Base-by-base conservation (phyloP, 352 stramenopile genomes). In the Phytopythium ostracodes region DNA sequence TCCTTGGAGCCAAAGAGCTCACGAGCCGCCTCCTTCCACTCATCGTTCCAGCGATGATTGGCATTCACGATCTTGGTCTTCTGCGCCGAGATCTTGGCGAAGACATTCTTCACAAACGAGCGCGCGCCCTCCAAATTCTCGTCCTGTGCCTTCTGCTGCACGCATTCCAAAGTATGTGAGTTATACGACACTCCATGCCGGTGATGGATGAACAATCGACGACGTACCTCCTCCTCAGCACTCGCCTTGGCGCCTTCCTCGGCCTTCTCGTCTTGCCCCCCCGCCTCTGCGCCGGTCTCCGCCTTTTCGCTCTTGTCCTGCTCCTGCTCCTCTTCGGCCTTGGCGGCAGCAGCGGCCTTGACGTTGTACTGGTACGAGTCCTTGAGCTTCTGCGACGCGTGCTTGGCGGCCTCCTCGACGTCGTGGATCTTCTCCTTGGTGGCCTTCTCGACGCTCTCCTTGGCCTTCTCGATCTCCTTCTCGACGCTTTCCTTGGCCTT, bases 1-100 rank as follows among this genome's bases (percentile, higher is more conserved):
- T 91, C 83, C 50, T 77, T 81, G 27, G 75, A 77, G 17, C 85
- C 85, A 64, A 94, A 92, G 20, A 94, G 76, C 63, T 93, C 82
- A n/a, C 86, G 79, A 0, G 82, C 80, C 2, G 86, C 79, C 35
- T 87, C 74, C 31, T 79, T 86, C 76, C 83, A 91, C 59, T 90
- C 81, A 2, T 89, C 79, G 22, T 78, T 80, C 71, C 77, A 71
- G 49, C 84, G 74, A 27, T 67, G 72, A 50, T 69, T 77, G 15
- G 73, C 68, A 60, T 83, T 73, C 27, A 88, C 79, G 31, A 94
- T 70, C 62, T 80, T 94, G 67, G 76, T 78, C 56, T 75, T 81
- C 60, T 85, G 72, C 17, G 73, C 66, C 15, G 65, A 64, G 49
- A 91, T 79, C 9, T 65, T 65, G 27, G 63, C 65, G 56, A 87